Evolutionary conservation across 805 yeast genomes (phyloP), one percentile per base, ranked within the genome.

Genomic region (Yamadazyma phyllophila): DNA sequence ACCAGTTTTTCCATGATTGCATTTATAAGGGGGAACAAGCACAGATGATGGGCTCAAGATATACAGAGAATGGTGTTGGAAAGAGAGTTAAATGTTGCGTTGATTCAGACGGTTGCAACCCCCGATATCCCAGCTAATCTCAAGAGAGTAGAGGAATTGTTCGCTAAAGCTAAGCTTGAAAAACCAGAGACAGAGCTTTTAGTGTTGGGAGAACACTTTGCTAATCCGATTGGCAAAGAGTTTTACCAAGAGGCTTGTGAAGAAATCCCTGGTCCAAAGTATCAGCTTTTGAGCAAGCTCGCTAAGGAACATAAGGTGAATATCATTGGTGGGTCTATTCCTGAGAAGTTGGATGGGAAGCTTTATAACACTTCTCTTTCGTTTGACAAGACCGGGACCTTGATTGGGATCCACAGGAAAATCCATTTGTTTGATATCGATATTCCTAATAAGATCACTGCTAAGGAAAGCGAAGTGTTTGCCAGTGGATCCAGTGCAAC

Each of bases 351-450:
- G 14, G 41, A 44, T 11, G 56, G 48, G 34, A 48, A 53, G 34
- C 53, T 63, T 43, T 64, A 49, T 56, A 64, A 63, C 55, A 63
- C 68, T 2, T 60, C 65, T 15, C 54, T 63, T 46, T 62, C 90
- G 5, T 88, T 85, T 60, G 66, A 79, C 49, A 81, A 80, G 3
- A 36, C 59, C 2, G 97, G 97, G 4, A 71, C 78, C 27, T 67
- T 88, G 46, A 77, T 89, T 43, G 96, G 86, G 36, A 84, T 81
- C 56, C 96, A 47, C 63, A 77, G 97, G 55, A 91, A 91, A 60
- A 88, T 81, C 4, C 97, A 91, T 60, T 63, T 91, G 48, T 91
- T 91, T 59, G 97, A 86, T 88, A 48, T 91, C 86, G 55, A 88
- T 88, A 44, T 47, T 15, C 96, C 96, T 2, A 83, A 85, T 36